Base-by-base conservation (phyloP, 2,329 filamentous ascomycete genomes). In the Fusarium pseudonygamai region DNA sequence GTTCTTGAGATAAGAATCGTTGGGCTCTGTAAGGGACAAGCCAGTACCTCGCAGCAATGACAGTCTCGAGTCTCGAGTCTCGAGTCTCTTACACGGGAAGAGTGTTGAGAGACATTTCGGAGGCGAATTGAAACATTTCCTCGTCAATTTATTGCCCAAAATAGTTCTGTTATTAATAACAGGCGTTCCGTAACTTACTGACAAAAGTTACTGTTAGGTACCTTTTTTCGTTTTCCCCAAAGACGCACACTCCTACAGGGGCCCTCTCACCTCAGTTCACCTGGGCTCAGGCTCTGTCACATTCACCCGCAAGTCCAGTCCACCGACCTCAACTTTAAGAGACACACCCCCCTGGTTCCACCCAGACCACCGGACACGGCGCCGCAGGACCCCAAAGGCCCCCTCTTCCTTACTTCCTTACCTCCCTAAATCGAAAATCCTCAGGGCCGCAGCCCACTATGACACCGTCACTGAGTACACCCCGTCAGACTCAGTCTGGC, bases 361-460 rank as follows among this genome's bases (percentile, higher is more conserved):
- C 73, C 71, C 70, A 76, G 72, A 53, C 70, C 75, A 68, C 68
- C 73, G 65, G 74, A 76, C 63, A 70, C 62, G 67, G 71, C 74
- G 68, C 61, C 60, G 62, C 73, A 75, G 64, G 70, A 56, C 60
- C 72, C 70, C 70, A 61, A 62, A 58, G 36, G 42, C 52, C 60
- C 69, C 64, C 69, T 64, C 59, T 57, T 74, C 64, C 64, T 61
- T 46, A 49, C 59, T 60, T 72, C 64, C 65, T 63, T 52, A 65
- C 37, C 62, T 73, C 75, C 75, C 75, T 70, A 68, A 66, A 75
- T 75, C 72, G 65, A 72, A 69, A 74, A 69, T 76, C 75, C 73
- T 75, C 75, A 77, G 69, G 73, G 60, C 73, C 75, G 67, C 67
- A 77, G 71, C 76, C 75, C 75, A 77, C 75, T 77, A 79, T 79